phyloP scores from a whole-genome alignment of 2,329 filamentous ascomycete species.

The Blumeria hordei region DNA sequence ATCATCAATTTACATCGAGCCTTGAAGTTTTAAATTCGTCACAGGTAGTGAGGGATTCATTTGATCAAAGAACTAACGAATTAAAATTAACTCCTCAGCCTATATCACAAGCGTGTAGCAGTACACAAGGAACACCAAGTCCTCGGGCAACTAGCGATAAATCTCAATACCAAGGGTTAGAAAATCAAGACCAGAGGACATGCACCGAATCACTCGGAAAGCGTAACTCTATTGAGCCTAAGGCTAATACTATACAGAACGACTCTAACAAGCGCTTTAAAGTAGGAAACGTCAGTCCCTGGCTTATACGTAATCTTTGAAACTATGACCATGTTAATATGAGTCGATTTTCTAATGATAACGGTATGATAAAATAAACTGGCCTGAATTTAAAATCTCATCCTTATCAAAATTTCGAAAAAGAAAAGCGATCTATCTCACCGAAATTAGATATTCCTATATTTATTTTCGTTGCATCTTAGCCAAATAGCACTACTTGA shows the following conservation, averaged over 20 bases:
- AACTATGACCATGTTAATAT: not conserved
- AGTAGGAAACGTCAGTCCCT: not conserved
- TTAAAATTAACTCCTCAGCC: not conserved
- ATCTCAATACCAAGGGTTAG: not conserved
- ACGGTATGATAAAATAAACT: too few relatives aligned
- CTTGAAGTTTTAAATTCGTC: not conserved
- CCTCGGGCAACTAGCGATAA: not conserved
- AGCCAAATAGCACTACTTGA: too few relatives aligned
- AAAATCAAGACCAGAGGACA: not conserved
- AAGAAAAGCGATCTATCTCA: too few relatives aligned
- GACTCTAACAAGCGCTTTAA: not conserved
- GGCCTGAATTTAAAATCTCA: too few relatives aligned
- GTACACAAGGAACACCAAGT: conserved; percentile 7
- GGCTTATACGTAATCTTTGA: conserved; percentile 1
- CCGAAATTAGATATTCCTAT: too few relatives aligned
- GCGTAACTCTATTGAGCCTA: not conserved
- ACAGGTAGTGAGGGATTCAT: not conserved
- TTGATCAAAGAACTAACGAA: not conserved
- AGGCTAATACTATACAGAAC: not conserved
- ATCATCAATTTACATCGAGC: not conserved
- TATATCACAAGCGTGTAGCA: conserved; percentile 2
- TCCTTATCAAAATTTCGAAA: too few relatives aligned
- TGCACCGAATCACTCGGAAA: not conserved
- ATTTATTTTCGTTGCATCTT: too few relatives aligned
- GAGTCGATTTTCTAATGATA: too few relatives aligned